Evolutionary conservation across 1,284 basidiomycete genomes (phyloP).

Genomic region (Phlebopus sp.): DNA sequence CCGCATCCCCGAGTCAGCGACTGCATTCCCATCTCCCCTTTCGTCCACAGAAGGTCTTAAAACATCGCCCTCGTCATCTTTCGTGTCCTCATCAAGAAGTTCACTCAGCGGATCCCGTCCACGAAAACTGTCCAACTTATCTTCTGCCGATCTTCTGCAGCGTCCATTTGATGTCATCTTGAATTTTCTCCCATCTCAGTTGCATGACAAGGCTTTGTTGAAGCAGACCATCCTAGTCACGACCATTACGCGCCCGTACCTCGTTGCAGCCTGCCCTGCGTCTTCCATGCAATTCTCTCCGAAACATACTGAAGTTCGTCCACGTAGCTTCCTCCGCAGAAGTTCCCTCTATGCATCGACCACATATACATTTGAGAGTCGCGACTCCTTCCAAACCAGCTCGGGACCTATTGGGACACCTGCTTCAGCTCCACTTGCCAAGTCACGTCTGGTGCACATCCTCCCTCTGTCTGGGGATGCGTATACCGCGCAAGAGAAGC

Average conservation of each 20-base stretch:
- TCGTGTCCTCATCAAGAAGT: background rate
- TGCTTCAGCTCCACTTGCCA: constrained; percentile 29
- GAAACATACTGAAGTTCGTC: background rate
- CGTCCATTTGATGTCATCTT: constrained; percentile 41
- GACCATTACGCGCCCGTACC: constrained; percentile 40
- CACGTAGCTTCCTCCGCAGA: constrained; percentile 1
- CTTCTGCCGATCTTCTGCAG: constrained; percentile 30
- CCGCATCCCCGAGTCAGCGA: background rate
- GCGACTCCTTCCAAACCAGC: constrained; percentile 5
- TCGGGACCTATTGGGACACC: constrained; percentile 28
- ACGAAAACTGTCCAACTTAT: background rate
- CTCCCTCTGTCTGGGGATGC: constrained; percentile 18
- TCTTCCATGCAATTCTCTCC: constrained; percentile 1
- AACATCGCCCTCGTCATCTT: background rate
- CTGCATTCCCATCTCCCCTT: background rate
- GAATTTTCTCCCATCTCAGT: constrained; percentile 37
- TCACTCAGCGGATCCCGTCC: background rate
- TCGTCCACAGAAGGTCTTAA: constrained; percentile 5
- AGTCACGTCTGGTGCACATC: constrained; percentile 13
- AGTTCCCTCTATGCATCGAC: constrained; percentile 9
- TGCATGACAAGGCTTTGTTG: constrained; percentile 37
- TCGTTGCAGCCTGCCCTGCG: constrained; percentile 24
- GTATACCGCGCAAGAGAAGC: constrained; percentile 10
- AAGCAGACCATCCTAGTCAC: constrained; percentile 43
- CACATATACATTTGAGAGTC: constrained; percentile 7